Percentiles rank a stretch among this genome's conserved stretches.
Evolutionary conservation across 1,284 basidiomycete genomes (phyloP).

Genomic region (Sparassis latifolia): DNA sequence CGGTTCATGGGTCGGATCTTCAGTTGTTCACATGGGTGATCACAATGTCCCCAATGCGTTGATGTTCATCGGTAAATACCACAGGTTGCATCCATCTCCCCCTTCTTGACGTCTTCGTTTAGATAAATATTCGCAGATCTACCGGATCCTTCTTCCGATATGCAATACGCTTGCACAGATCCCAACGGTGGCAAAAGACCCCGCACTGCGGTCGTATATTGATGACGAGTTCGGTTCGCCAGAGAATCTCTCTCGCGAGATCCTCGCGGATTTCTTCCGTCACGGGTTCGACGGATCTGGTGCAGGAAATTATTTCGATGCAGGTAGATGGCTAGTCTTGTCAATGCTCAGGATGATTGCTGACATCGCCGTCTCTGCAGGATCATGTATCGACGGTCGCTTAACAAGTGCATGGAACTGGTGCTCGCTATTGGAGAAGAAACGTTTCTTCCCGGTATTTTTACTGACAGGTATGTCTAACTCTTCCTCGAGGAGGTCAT

Average conservation of each 20-base stretch:
- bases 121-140: conserved; percentile 85
- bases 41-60: conserved; percentile 85
- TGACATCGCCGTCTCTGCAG: conserved; percentile 20
- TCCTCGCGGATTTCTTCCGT: conserved; percentile 75
- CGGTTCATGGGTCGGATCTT: conserved; percentile 70
- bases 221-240: conserved; percentile 72
- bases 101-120: background rate
- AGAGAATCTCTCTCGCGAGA: conserved; percentile 60
- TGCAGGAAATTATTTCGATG: conserved; percentile 76
- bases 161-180: conserved; percentile 73
- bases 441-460: conserved; percentile 74
- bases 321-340: conserved; percentile 35
- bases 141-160: conserved; percentile 77
- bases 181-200: conserved; percentile 52
- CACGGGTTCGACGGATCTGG: conserved; percentile 81
- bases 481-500: conserved; percentile 74
- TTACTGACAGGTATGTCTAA: conserved; percentile 62
- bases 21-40: conserved; percentile 57
- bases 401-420: conserved; percentile 84
- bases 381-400: conserved; percentile 52
- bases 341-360: background rate
- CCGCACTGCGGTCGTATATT: conserved; percentile 67
- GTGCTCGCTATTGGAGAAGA: conserved; percentile 77
- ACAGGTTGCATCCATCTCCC: too few relatives aligned
- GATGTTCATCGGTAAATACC: conserved; percentile 59